Evolutionary conservation across 73 alveolate species (phyloP).

Genomic region (Symbiodinium pilosum): DNA sequence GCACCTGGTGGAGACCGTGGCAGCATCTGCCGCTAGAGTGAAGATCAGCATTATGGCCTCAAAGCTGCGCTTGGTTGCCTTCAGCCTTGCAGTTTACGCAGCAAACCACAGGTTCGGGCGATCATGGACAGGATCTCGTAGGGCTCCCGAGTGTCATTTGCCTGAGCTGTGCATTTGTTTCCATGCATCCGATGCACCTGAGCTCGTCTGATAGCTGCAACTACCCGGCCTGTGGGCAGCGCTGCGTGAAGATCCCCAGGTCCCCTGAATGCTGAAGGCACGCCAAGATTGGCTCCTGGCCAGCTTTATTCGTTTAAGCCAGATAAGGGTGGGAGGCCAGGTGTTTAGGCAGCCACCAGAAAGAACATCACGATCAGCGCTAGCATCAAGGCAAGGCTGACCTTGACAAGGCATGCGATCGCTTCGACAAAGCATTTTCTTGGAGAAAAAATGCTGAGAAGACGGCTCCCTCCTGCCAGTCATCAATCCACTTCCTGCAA

Average conservation of each 20-base stretch:
- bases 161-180: not conserved
- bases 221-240: slow-evolving; percentile 30
- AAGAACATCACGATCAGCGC: slow-evolving; percentile 57
- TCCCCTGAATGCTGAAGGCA: slow-evolving; percentile 53
- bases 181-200: too few species aligned
- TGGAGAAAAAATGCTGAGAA: not conserved
- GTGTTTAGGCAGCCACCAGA: not conserved
- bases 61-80: not conserved
- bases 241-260: slow-evolving; percentile 14
- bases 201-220: too few species aligned
- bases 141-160: slow-evolving; percentile 5
- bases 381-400: slow-evolving; percentile 43
- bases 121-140: slow-evolving; percentile 61
- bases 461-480: slow-evolving; percentile 51
- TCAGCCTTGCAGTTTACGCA: too few species aligned
- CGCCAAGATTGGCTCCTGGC: slow-evolving; percentile 34
- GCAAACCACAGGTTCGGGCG: not conserved
- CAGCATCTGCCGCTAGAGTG: slow-evolving; percentile 9
- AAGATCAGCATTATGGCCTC: slow-evolving; percentile 49
- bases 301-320: too few species aligned
- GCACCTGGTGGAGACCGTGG: slow-evolving; percentile 33
- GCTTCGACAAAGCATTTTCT: not conserved
- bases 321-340: not conserved
- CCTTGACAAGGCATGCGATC: slow-evolving; percentile 15
- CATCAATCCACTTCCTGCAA: slow-evolving; percentile 53